Evolutionary conservation across 1,139 yeast species (phyloP).

Genomic region (Blastobotrys ciferrii): DNA sequence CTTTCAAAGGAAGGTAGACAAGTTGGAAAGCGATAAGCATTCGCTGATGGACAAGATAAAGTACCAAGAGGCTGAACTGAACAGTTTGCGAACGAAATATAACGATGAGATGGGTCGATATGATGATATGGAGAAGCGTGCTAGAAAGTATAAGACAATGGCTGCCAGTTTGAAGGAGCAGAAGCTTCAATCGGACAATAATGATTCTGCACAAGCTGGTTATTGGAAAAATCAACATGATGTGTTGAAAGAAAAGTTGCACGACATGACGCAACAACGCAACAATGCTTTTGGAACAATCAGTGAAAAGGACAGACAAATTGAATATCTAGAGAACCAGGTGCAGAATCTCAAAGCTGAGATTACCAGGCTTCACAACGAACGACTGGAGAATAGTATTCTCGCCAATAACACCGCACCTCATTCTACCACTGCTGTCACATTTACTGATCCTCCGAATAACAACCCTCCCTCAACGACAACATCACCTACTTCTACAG

Average conservation of each 20-base stretch:
- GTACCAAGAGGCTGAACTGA: slow-evolving; percentile 20
- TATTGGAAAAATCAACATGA: slow-evolving; percentile 13
- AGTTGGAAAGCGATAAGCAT: slow-evolving; percentile 24
- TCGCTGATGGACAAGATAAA: slow-evolving; percentile 14
- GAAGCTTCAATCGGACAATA: slow-evolving; percentile 13
- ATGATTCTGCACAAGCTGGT: slow-evolving; percentile 3
- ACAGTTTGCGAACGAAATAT: slow-evolving; percentile 15
- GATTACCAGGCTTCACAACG: slow-evolving; percentile 7
- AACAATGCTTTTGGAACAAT: slow-evolving; percentile 15
- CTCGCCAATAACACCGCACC: background rate
- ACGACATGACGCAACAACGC: slow-evolving; percentile 13
- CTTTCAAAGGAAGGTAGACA: slow-evolving; percentile 27
- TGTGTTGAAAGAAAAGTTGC: slow-evolving; percentile 8
- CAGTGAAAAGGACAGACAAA: slow-evolving; percentile 15
- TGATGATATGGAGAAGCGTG: slow-evolving; percentile 22
- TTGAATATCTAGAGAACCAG: slow-evolving; percentile 10
- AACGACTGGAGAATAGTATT: background rate
- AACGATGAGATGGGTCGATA: slow-evolving; percentile 16
- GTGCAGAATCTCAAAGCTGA: background rate
- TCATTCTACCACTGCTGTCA: background rate
- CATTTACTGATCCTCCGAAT: background rate
- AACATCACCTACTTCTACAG: background rate
- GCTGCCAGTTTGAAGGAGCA: slow-evolving; percentile 22
- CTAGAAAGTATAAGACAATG: slow-evolving; percentile 24
- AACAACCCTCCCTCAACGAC: background rate